Percentiles rank a stretch among this genome's conserved stretches.
Conservation (phyloP, 2,329 filamentous ascomycete genomes). For the Beauveria caledonica region DNA sequence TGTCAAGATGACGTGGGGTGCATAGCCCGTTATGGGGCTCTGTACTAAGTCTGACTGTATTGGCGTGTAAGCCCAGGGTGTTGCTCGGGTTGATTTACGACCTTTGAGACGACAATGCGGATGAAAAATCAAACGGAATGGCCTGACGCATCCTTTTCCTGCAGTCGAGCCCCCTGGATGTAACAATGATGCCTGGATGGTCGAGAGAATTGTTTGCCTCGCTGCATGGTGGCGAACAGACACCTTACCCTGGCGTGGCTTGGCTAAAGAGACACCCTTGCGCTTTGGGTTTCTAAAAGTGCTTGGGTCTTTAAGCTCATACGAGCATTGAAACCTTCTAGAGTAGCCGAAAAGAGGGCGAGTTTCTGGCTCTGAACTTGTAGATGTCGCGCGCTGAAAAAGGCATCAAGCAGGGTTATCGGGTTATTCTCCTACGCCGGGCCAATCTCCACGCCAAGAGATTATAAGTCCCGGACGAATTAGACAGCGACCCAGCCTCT, state of each 20-base stretch:
- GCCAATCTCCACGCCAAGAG: conserved; percentile 5
- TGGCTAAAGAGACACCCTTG: neutral
- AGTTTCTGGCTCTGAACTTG: too few species aligned
- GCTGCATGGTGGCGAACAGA: conserved; percentile 1
- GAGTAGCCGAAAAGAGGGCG: too few species aligned
- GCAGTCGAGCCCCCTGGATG: neutral
- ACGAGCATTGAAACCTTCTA: neutral
- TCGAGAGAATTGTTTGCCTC: neutral
- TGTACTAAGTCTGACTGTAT: conserved; percentile 12
- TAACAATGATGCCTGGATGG: neutral
- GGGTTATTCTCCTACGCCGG: neutral
- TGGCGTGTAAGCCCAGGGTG: conserved; percentile 4
- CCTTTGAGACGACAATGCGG: neutral
- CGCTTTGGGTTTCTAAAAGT: neutral
- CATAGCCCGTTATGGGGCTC: neutral
- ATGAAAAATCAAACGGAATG: neutral
- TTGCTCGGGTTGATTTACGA: neutral
- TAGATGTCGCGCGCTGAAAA: too few species aligned
- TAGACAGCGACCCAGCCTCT: neutral
- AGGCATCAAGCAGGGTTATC: neutral
- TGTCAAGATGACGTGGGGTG: conserved; percentile 10
- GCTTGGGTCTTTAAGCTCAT: neutral
- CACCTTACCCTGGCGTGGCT: neutral
- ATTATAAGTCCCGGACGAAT: neutral
- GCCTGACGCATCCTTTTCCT: neutral